Evolutionary conservation across 163 green algal genomes (phyloP), one percentile per base, ranked within the genome.

Genomic region (Chlorella variabilis): DNA sequence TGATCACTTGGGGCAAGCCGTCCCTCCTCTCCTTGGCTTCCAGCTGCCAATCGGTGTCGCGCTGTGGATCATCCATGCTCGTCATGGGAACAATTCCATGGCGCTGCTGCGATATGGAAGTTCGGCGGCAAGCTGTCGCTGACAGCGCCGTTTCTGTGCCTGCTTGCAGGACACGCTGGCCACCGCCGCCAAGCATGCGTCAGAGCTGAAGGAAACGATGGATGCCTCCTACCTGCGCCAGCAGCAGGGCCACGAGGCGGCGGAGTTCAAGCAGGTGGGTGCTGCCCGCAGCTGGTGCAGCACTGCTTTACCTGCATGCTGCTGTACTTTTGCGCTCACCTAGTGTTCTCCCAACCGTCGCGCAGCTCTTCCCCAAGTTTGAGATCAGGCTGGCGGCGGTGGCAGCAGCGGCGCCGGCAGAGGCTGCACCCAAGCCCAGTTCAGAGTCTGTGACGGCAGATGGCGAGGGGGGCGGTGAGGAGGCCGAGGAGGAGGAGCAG

Each of bases 251-350:
- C 20, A 48, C 27, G 77, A 83, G 51, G 29, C 25, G 2, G 29
- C 34, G 1, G 77, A 83, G 49, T 83, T 83, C 66, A 77, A 69
- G 65, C 65, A 83, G 66, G 65, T 71, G 45, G 6, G 75, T 15
- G 1, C 4, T 33, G 33, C 13, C 63, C 4, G 33, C 63, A 51
- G 34, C 63, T 49, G 63, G 61, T 23, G 9, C 4, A 45, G 7
- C 4, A 42, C n/a, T 5, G 15, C 13, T 9, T 25, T 48, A 4
- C 2, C 23, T 48, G 34, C 66, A 27, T 25, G 21, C 25, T 48
- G 15, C 23, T 74, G 39, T 23, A 27, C 63, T 31, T 2, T 36
- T 31, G 62, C 17, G 33, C 7, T 29, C n/a, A 4, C 25, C 29
- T 42, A 41, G 31, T 2, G 17, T 42, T 42, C 5, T 17, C 20